Evolutionary conservation across 2,329 filamentous ascomycete species (phyloP), one percentile per base, ranked within the genome.

Genomic region (Fusarium metavorans): DNA sequence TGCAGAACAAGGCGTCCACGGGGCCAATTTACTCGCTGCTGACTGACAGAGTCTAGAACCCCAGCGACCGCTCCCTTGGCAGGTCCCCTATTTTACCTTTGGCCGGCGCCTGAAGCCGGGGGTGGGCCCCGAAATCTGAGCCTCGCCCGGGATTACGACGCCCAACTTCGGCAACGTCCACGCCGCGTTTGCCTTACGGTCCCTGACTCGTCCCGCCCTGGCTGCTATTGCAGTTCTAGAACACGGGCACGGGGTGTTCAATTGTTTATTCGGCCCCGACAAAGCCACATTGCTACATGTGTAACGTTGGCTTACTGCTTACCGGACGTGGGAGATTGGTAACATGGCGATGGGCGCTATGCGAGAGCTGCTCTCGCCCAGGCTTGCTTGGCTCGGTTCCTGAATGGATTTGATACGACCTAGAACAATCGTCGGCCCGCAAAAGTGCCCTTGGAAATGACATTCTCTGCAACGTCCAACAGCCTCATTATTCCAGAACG

Each of bases 41-140:
- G 68, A 68, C 60, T 60, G 59, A 62, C 64, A 62, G 50, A 66
- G 63, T 77, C 75, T 72, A 76, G 76, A 70, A 66, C 52, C 13
- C 34, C 48, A 68, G 64, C 62, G 67, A 64, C 73, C 61, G 43
- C 66, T 34, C 63, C 60, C 70, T 73, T 77, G 67, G 62, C 72
- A 72, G 64, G 72, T 62, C 65, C 64, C 59, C 34, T 63, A 41
- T 60, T 67, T 64, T 61, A 35, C 37, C 20, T 61, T 54, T 68
- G 34, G 58, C 52, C 58, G 66, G 67, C 52, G 39, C 57, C 48
- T 62, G 61, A 65, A 32, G 48, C 67, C 63, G 63, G 69, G 71
- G 67, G 72, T 64, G 63, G 67, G 57, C 20, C 54, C 35, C 45
- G 25, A 45, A 45, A 50, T 25, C n/a, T 41, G 50, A 70, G 59